Evolutionary conservation across 306 rosid genomes (phyloP), one percentile per base, ranked within the genome.

Genomic region (Dalbergia cultrata): DNA sequence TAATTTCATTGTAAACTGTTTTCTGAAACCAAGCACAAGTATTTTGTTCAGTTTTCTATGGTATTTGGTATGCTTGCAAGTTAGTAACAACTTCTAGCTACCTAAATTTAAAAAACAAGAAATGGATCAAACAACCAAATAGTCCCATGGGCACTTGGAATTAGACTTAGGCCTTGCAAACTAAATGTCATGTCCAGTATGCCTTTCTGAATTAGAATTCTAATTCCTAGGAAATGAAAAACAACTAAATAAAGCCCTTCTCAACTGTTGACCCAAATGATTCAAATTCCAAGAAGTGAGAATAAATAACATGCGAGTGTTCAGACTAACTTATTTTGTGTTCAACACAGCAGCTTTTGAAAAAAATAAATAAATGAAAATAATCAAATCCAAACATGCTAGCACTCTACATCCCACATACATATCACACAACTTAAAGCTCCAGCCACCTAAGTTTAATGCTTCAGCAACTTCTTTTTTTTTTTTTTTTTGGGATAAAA

Each of bases 211-310:
- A 65, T 76, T 52, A 65, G 41, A 65, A 35, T 63, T 33, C 65
- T 52, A 33, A 76, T 52, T 65, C 49, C 65, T 13, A 76, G 64
- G 43, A 66, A 65, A 17, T 13, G 65, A 76, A 13, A 52, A 64
- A 49, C 12, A 62, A 62, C 54, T 34, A 76, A 35, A 21, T 50
- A 50, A 12, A 17, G 26, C 64, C 72, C 80, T 76, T 64, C 63
- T 17, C 22, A 64, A n/a, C 21, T 75, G 47, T 60, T 21, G 11
- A 74, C 59, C 60, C 22, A 59, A 43, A 16, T 37, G 59, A 9
- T 39, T 56, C 18, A 8, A 56, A 57, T 41, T 58, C 56, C 10
- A 54, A 37, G 77, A 56, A 56, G 41, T 13, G 45, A 26, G 70
- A 44, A 74, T 16, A 74, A 58, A 22, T 73, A 22, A 21, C 16